Evolutionary conservation across 208 protist genomes (phyloP).

Genomic region (Naegleria fowleri): DNA sequence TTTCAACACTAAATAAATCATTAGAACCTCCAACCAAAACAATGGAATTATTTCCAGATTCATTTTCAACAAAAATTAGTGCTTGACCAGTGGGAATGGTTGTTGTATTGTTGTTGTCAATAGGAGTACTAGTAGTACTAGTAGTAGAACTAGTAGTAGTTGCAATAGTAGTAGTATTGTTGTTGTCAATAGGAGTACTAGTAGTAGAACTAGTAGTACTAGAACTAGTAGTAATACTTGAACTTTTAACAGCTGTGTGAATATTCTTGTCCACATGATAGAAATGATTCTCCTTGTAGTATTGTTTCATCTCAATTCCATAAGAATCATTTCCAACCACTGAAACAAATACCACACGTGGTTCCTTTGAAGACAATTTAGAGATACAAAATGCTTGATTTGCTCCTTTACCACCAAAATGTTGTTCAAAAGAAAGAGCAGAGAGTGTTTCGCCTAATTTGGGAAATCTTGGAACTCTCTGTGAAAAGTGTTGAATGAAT

Average conservation of each 20-base stretch:
- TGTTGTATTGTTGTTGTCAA: background rate
- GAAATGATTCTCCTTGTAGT: background rate
- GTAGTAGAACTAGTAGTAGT: too few species aligned
- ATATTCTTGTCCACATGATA: background rate
- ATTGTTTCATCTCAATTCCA: background rate
- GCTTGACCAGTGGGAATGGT: background rate
- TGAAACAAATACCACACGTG: constrained; percentile 77
- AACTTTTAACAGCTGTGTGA: too few species aligned
- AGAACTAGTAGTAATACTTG: background rate
- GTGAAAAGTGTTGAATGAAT: too few species aligned
- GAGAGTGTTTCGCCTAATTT: constrained; percentile 82
- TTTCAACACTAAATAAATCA: background rate
- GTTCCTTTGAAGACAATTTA: constrained; percentile 65
- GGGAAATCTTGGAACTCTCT: constrained; percentile 63
- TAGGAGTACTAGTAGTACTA: too few species aligned
- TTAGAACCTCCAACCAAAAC: background rate
- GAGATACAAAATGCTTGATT: constrained; percentile 78
- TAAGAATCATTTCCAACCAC: constrained; percentile 64
- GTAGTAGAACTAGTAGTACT: too few species aligned
- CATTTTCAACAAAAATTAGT: background rate
- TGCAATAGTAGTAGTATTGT: background rate
- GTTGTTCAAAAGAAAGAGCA: constrained; percentile 66
- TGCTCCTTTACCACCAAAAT: constrained; percentile 85
- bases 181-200: background rate
- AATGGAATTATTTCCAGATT: constrained; percentile 3